A percentile compares a stretch with the other conserved stretches of the same genome.
Conservation (phyloP, 768 basidiomycete species). For the Lactarius psammicola region DNA sequence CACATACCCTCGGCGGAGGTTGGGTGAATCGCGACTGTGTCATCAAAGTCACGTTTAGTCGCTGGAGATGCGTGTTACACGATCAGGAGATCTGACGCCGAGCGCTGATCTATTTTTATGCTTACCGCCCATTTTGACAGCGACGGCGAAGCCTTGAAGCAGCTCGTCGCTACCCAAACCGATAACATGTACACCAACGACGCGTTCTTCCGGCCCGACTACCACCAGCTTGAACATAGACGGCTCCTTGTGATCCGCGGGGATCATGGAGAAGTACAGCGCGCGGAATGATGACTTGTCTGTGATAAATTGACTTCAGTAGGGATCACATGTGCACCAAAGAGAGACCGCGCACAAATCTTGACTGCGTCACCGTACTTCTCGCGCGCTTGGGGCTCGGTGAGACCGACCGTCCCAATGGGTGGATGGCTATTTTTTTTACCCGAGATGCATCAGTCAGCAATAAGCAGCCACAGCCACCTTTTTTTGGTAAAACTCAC, state of each 20-base stretch:
- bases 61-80: constrained; percentile 41
- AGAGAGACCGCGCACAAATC: constrained; percentile 63
- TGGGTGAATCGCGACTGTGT: constrained; percentile 91
- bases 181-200: constrained; percentile 95
- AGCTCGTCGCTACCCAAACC: constrained; percentile 92
- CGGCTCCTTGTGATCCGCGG: constrained; percentile 90
- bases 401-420: constrained; percentile 92
- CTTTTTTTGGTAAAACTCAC: constrained; percentile 46
- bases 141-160: constrained; percentile 95
- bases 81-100: neutral
- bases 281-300: constrained; percentile 80
- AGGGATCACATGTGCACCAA: constrained; percentile 3
- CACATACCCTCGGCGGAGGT: constrained; percentile 75
- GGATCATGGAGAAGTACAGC: constrained; percentile 90
- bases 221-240: constrained; percentile 91
- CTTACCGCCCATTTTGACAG: constrained; percentile 89
- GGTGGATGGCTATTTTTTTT: constrained; percentile 72
- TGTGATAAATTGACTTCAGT: constrained; percentile 34
- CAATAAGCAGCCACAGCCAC: constrained; percentile 4
- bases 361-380: constrained; percentile 89
- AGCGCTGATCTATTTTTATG: neutral
- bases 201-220: constrained; percentile 85
- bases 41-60: constrained; percentile 77
- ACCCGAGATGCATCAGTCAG: constrained; percentile 10
- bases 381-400: constrained; percentile 84